Evolutionary conservation across 2,329 filamentous ascomycete species (phyloP).

Genomic region (Exophiala xenobiotica): DNA sequence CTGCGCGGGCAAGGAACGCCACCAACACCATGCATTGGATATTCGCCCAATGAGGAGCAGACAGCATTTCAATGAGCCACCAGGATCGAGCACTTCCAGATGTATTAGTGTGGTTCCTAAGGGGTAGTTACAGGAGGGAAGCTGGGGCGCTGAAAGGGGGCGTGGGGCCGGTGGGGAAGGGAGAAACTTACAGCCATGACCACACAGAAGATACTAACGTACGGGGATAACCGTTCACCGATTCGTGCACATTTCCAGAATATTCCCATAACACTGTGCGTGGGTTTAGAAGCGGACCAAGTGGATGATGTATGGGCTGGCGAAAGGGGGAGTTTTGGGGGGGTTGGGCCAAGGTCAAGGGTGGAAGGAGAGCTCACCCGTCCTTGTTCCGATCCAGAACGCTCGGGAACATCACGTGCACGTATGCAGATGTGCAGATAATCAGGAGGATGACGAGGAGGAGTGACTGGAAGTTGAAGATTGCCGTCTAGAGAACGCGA

Average conservation of each 20-base stretch:
- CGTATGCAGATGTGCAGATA: slow-evolving; percentile 93
- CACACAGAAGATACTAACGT: slow-evolving; percentile 90
- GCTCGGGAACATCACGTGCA: slow-evolving; percentile 83
- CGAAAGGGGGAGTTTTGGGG: not conserved
- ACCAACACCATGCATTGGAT: not conserved
- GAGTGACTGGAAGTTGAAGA: slow-evolving; percentile 98
- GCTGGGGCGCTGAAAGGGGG: not conserved
- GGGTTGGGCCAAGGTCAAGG: not conserved
- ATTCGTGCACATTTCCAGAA: slow-evolving; percentile 96
- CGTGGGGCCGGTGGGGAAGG: not conserved
- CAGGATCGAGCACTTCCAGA: slow-evolving; percentile 23
- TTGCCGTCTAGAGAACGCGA: slow-evolving; percentile 71
- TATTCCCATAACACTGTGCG: slow-evolving; percentile 68
- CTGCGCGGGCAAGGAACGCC: not conserved
- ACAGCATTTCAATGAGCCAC: slow-evolving; percentile 7
- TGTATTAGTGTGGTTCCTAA: not conserved
- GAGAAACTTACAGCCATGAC: slow-evolving; percentile 75
- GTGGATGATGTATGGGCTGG: slow-evolving; percentile 5
- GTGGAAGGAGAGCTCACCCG: slow-evolving; percentile 56
- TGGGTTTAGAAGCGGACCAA: not conserved
- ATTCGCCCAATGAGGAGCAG: not conserved
- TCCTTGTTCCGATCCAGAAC: slow-evolving; percentile 93
- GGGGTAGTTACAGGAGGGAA: not conserved
- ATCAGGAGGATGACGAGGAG: slow-evolving; percentile 90
- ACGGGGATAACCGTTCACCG: slow-evolving; percentile 89